Conservation (phyloP, 1,284 basidiomycete genomes). For the Austroboletus rostrupii region DNA sequence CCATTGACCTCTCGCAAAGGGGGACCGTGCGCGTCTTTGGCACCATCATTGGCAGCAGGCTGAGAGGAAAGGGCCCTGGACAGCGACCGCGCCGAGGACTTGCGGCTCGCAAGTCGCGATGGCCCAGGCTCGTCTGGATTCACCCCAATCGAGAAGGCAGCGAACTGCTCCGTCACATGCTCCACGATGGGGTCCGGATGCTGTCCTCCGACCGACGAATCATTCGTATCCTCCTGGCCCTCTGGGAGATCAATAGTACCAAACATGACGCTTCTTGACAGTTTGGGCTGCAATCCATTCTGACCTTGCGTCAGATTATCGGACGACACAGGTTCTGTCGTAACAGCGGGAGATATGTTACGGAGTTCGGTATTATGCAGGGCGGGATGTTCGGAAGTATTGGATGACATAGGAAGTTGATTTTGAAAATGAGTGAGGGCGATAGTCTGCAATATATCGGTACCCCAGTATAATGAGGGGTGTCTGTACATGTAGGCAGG, state of each 20-base stretch:
- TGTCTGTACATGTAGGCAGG: constrained; percentile 30
- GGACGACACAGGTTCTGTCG: constrained; percentile 11
- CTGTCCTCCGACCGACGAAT: constrained; percentile 19
- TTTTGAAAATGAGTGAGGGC: constrained; percentile 19
- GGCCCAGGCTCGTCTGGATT: constrained; percentile 38
- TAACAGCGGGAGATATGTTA: constrained; percentile 13
- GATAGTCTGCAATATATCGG: constrained; percentile 11
- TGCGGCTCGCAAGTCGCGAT: constrained; percentile 35
- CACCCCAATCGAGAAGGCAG: constrained; percentile 45
- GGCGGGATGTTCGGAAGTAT: constrained; percentile 13
- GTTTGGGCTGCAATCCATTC: constrained; percentile 8
- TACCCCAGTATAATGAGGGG: constrained; percentile 20
- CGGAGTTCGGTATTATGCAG: constrained; percentile 18
- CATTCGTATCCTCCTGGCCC: constrained; percentile 1
- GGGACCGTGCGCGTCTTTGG: constrained; percentile 1
- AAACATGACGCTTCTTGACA: constrained; percentile 37
- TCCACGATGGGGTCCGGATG: constrained; percentile 12
- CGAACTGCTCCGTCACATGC: constrained; percentile 31
- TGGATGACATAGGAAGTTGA: constrained; percentile 12
- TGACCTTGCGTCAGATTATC: constrained; percentile 3
- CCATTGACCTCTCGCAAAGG: constrained; percentile 32
- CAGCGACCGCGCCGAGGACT: constrained; percentile 31
- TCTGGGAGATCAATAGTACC: constrained; percentile 43
- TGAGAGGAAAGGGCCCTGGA: constrained; percentile 10
- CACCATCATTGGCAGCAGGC: not conserved